Conservation (phyloP, 768 basidiomycete genomes). For the Suillus variegatus region DNA sequence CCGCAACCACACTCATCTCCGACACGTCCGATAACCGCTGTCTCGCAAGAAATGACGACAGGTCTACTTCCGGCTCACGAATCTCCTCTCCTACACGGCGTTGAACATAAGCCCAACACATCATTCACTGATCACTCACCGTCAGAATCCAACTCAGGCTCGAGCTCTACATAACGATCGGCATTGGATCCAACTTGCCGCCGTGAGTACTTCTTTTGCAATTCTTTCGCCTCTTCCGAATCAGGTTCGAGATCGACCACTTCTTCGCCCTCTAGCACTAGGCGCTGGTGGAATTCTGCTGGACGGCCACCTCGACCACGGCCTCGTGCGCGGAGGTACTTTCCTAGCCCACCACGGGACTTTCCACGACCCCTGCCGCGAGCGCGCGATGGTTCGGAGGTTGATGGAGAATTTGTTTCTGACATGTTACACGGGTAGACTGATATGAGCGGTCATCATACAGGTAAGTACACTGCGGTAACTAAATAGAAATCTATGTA, state of each 20-base stretch:
- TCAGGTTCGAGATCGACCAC: conserved; percentile 35
- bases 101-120: not conserved
- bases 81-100: conserved; percentile 56
- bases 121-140: conserved; percentile 40
- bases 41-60: conserved; percentile 64
- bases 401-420: not conserved
- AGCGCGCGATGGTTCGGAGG: conserved; percentile 20
- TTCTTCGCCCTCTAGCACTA: conserved; percentile 62
- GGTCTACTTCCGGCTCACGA: conserved; percentile 71
- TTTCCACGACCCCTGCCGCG: conserved; percentile 54
- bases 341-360: conserved; percentile 70
- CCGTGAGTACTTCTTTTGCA: conserved; percentile 50
- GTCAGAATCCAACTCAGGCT: conserved; percentile 69
- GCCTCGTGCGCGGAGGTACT: conserved; percentile 73
- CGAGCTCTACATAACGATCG: conserved; percentile 73
- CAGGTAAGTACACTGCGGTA: not conserved
- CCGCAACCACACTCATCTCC: conserved; percentile 12
- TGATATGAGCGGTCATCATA: not conserved
- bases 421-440: not conserved
- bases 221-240: conserved; percentile 50
- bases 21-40: conserved; percentile 50
- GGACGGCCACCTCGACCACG: conserved; percentile 65
- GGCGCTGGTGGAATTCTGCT: conserved; percentile 63
- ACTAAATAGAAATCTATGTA: not conserved
- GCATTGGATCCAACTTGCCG: conserved; percentile 68